phyloP scores from a whole-genome alignment of 2,329 filamentous ascomycete genomes.

The Clarireedia sp. region DNA sequence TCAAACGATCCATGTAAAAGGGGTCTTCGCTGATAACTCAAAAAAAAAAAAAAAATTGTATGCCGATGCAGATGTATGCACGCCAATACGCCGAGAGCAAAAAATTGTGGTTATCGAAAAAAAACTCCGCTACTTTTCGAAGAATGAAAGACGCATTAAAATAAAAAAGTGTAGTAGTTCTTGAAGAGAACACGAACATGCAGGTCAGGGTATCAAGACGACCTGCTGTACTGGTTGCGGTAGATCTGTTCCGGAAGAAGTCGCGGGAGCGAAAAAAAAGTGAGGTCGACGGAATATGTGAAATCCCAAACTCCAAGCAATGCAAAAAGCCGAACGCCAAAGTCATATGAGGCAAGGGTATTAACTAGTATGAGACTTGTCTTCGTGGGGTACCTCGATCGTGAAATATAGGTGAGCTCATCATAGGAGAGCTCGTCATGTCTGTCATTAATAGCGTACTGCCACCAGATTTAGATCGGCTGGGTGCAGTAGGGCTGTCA shows the following conservation, averaged over 20 bases:
- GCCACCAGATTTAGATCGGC: conserved; percentile 21
- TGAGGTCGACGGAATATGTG: neutral
- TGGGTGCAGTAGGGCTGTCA: conserved; percentile 48
- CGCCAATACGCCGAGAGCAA: conserved; percentile 19
- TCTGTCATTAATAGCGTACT: conserved; percentile 33
- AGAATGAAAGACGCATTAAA: conserved; percentile 2
- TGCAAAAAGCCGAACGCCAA: conserved; percentile 19
- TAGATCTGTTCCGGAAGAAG: conserved; percentile 4
- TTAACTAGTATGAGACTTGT: conserved; percentile 54
- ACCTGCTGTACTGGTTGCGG: conserved; percentile 4
- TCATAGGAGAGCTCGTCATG: conserved; percentile 16
- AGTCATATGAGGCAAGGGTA: conserved; percentile 19
- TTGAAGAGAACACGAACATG: conserved; percentile 1
- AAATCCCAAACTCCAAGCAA: conserved; percentile 5
- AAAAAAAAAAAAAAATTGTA: conserved; percentile 22
- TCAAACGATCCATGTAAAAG: conserved; percentile 14
- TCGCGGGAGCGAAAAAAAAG: neutral
- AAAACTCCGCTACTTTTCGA: conserved; percentile 12
- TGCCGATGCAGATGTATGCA: conserved; percentile 25
- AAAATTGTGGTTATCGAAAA: neutral
- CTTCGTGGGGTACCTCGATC: conserved; percentile 50
- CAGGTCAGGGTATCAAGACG: conserved; percentile 7
- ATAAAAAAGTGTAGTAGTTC: neutral
- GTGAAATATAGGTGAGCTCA: conserved; percentile 35
- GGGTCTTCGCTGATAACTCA: conserved; percentile 18